Conservation (phyloP, 352 stramenopile species). For the Phytophthora melonis region DNA sequence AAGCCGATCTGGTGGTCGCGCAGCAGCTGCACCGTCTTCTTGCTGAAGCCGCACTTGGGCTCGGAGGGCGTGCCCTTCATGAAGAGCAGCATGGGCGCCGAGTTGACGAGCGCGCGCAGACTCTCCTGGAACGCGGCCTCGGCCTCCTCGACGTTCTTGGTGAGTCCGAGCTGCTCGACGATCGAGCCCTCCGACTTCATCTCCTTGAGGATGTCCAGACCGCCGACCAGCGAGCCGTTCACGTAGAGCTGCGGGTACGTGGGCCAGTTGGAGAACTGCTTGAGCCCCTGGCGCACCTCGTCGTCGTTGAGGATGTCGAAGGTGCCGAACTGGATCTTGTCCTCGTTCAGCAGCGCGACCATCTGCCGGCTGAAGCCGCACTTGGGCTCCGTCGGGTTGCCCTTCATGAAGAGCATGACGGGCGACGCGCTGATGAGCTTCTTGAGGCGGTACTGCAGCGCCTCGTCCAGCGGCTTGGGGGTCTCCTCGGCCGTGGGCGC, state of each 20-base stretch:
- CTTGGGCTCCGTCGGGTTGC: conserved; percentile 93
- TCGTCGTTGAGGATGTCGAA: conserved; percentile 99
- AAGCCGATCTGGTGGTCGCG: conserved; percentile 92
- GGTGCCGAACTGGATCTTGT: conserved; percentile 94
- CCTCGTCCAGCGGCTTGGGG: conserved; percentile 60
- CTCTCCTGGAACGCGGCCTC: conserved; percentile 88
- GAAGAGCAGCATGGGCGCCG: conserved; percentile 95
- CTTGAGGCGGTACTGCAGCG: conserved; percentile 79
- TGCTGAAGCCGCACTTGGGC: conserved; percentile 95
- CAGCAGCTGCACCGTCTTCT: conserved; percentile 93
- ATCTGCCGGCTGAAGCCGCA: conserved; percentile 97
- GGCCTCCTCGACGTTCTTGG: conserved; percentile 77
- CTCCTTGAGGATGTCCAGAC: conserved; percentile 98
- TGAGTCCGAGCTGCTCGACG: conserved; percentile 78
- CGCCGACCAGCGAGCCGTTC: conserved; percentile 96
- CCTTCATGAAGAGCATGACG: conserved; percentile 99
- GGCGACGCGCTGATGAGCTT: conserved; percentile 86
- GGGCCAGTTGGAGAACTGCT: conserved; percentile 97
- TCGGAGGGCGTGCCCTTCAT: conserved; percentile 94
- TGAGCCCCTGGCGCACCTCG: conserved; percentile 95
- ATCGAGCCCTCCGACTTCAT: conserved; percentile 91
- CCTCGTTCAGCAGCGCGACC: conserved; percentile 93
- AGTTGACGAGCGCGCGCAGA: conserved; percentile 85
- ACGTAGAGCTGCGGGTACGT: conserved; percentile 99
- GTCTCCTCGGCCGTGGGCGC: conserved; percentile 22